Evolutionary conservation across 805 yeast genomes (phyloP), one percentile per base, ranked within the genome.

Genomic region (Candida orba): DNA sequence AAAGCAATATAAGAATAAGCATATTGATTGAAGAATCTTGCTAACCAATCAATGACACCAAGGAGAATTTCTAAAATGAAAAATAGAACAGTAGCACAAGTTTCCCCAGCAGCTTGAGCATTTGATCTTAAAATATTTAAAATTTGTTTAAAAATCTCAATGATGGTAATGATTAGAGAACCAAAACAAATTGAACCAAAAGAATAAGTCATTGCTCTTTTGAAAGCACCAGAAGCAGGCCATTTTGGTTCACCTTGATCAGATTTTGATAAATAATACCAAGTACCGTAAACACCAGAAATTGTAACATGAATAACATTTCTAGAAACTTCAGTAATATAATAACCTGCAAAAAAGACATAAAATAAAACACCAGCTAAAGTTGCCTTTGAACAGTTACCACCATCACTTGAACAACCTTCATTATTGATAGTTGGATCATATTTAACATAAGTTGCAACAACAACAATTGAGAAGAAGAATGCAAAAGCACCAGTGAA

Each of bases 161-260:
- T 73, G 23, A 87, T 49, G 0, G 87, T 78, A 34, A 84, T 84
- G 59, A 84, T 72, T 56, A 84, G 62, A 2, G 88, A 82, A 0
- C 96, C 96, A 57, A 86, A 84, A 59, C 95, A 84, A 43, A 90
- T 82, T 3, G 95, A 84, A 2, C 98, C 97, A 56, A 89, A 83
- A 9, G 95, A 86, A 59, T 81, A 84, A 4, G 95, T 84, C 63
- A 86, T 62, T 1, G 95, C 87, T 52, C 95, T 73, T 54, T 71
- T 77, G 51, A 89, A 78, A 3, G 96, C 81, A 3, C 93, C 89
- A 48, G 81, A 66, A 1, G 95, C 93, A 4, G 95, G 91, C 68
- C 75, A 73, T 53, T 59, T 72, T 29, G 96, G 95, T 67, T 77
- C 81, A 3, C 89, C 89, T 59, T 82, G 83, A 58, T 81, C 88